Conservation (phyloP, 2,329 filamentous ascomycete genomes). For the Hypomyces perniciosus region DNA sequence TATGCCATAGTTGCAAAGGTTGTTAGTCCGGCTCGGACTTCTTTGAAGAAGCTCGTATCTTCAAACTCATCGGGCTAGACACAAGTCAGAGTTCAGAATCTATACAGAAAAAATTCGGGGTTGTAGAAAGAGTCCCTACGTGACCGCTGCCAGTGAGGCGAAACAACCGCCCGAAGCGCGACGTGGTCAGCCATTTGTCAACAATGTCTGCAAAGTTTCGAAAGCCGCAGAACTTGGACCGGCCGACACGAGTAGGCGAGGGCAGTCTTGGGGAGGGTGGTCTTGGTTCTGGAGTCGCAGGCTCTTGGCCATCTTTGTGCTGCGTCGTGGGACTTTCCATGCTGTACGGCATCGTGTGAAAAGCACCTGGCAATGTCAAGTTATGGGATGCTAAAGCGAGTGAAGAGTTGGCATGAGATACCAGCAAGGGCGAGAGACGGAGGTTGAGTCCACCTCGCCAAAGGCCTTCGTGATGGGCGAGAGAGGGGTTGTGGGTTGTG, state of each 20-base stretch:
- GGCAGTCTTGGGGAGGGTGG: constrained; percentile 7
- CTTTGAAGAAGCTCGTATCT: constrained; percentile 66
- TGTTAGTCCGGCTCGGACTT: constrained; percentile 72
- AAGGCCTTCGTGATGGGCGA: too few species aligned
- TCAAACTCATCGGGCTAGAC: constrained; percentile 59
- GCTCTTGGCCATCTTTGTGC: background rate
- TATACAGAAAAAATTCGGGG: background rate
- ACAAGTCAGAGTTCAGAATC: background rate
- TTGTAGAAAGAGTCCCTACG: constrained; percentile 38
- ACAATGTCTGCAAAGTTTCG: constrained; percentile 31
- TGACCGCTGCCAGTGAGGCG: constrained; percentile 62
- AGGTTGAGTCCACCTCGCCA: too few species aligned
- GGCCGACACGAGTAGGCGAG: constrained; percentile 7
- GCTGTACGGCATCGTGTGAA: background rate
- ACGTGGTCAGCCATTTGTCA: constrained; percentile 33
- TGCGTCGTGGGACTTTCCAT: constrained; percentile 8
- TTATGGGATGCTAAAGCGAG: background rate
- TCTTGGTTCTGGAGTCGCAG: background rate
- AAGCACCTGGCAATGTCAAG: background rate
- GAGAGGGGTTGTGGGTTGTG: too few species aligned
- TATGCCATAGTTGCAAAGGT: constrained; percentile 81
- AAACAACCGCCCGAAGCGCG: constrained; percentile 55
- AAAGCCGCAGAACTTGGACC: constrained; percentile 26
- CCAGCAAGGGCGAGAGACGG: too few species aligned
- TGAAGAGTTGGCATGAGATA: too few species aligned